A percentile compares a stretch with the other conserved stretches of the same genome.
Conservation (phyloP, 1,284 basidiomycete species). For the Butyriboletus appendiculatus region DNA sequence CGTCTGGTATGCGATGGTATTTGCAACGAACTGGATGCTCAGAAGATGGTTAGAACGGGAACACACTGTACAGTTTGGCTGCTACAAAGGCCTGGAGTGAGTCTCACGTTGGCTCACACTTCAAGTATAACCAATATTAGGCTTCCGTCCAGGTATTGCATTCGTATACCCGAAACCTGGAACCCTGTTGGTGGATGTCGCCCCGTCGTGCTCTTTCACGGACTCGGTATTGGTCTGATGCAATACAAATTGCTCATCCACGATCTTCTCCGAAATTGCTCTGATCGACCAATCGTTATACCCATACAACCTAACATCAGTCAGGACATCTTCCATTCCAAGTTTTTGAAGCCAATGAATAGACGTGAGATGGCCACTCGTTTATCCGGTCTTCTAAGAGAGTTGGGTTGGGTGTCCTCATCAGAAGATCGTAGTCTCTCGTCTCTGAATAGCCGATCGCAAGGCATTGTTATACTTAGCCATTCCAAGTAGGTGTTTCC, state of each 20-base stretch:
- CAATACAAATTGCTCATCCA: slow-evolving; percentile 61
- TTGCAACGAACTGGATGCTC: slow-evolving; percentile 52
- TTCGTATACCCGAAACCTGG: slow-evolving; percentile 72
- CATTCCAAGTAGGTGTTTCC: slow-evolving; percentile 76
- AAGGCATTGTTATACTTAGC: slow-evolving; percentile 75
- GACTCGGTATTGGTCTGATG: slow-evolving; percentile 78
- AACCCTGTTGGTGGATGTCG: slow-evolving; percentile 51
- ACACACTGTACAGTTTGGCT: slow-evolving; percentile 51
- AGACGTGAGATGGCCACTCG: slow-evolving; percentile 58
- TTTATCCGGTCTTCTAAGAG: slow-evolving; percentile 59
- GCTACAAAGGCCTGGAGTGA: slow-evolving; percentile 64
- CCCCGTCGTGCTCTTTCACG: slow-evolving; percentile 86
- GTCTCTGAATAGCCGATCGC: slow-evolving; percentile 1
- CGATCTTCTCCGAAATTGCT: slow-evolving; percentile 52
- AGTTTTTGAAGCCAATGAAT: slow-evolving; percentile 70
- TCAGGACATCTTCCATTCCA: slow-evolving; percentile 78
- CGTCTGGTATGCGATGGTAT: slow-evolving; percentile 67
- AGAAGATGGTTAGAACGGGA: slow-evolving; percentile 46
- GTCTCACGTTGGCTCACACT: slow-evolving; percentile 23
- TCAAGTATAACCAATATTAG: neutral
- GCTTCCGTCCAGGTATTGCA: slow-evolving; percentile 57
- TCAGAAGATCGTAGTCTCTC: slow-evolving; percentile 15
- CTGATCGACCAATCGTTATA: slow-evolving; percentile 76
- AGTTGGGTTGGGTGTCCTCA: slow-evolving; percentile 65
- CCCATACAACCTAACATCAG: slow-evolving; percentile 84